Base-by-base conservation (phyloP, 73 alveolate species). In the Paramecium caudatum region DNA sequence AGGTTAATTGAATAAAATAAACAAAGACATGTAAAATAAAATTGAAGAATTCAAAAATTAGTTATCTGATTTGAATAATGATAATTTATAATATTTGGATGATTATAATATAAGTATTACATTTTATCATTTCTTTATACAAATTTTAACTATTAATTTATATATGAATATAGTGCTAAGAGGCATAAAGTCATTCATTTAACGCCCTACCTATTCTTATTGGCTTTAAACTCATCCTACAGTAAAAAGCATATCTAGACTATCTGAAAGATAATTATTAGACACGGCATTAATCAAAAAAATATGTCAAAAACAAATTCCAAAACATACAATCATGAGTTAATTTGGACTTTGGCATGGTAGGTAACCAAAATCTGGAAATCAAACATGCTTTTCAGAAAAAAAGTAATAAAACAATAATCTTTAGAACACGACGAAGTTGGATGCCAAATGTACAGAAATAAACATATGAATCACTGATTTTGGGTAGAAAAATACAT, bases 321-420 rank as follows among this genome's bases (percentile, higher is more conserved):
- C 48, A 36, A 86, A 86, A 78, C 68, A 81, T 17, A 86, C 93
- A 16, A 78, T 62, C n/a, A 86, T 48, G 68, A 62, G 90, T 86
- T 46, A 86, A 63, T 62, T 43, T 62, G 85, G 93, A 25, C 80
- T 86, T 13, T 62, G 82, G 63, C 93, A 86, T 62, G 93, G 93
- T 3, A 86, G 65, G 65, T 62, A 86, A 43, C 93, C 93, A 0
- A 86, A 86, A 86, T 47, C 90, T 33, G 93, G 93, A 13, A 49
- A 62, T 43, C 46, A 86, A 39, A 86, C 93, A 13, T 86, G 93
- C 46, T 86, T 86, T 41, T 86, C 93, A 41, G 93, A 86, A 46
- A 86, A 86, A 63, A 86, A 86, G 93, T 86, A 30, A 17, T 43
- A 5, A 25, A 19, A 15, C 19, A 62, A 16, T 41, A 12, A 25